Evolutionary conservation across 768 basidiomycete genomes (phyloP).

Genomic region (Lentinula sp.): DNA sequence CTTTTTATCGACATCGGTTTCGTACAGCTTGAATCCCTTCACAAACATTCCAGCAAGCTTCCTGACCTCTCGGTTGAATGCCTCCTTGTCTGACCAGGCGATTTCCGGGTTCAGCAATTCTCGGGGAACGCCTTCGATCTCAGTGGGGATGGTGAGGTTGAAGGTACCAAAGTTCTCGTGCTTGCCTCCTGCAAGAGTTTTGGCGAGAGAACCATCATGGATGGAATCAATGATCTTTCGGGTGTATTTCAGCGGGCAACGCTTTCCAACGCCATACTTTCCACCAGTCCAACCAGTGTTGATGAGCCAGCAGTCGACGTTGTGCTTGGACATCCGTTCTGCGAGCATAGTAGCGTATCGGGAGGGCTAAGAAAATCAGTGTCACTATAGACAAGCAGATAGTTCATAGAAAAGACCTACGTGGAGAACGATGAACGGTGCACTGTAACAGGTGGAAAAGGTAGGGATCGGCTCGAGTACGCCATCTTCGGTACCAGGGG

Average conservation of each 20-base stretch:
- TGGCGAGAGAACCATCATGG: constrained; percentile 86
- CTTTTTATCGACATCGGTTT: constrained; percentile 75
- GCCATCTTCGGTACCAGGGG: constrained; percentile 98
- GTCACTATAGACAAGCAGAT: not conserved
- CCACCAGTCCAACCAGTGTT: constrained; percentile 98
- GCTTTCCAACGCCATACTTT: constrained; percentile 86
- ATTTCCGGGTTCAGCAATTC: constrained; percentile 85
- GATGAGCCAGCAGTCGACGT: constrained; percentile 96
- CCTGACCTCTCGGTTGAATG: constrained; percentile 81
- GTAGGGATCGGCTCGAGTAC: constrained; percentile 98
- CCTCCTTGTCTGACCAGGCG: constrained; percentile 87
- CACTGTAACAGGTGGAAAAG: constrained; percentile 98
- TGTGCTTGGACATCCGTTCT: constrained; percentile 82
- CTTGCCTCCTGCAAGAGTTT: constrained; percentile 80
- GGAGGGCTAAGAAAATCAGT: constrained; percentile 49
- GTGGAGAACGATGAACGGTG: constrained; percentile 99
- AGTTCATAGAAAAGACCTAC: constrained; percentile 29
- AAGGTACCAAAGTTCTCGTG: constrained; percentile 83
- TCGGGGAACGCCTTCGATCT: constrained; percentile 79
- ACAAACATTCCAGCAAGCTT: constrained; percentile 93
- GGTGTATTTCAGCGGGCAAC: constrained; percentile 95
- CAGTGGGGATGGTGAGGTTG: constrained; percentile 78
- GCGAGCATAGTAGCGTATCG: constrained; percentile 98
- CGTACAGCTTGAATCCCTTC: constrained; percentile 90
- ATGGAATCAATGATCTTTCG: constrained; percentile 96